These are phyloP conservation scores for Fusarium floridanum DNA, from an alignment of 2,329 filamentous ascomycete species.

Conservation along the genomic window DNA sequence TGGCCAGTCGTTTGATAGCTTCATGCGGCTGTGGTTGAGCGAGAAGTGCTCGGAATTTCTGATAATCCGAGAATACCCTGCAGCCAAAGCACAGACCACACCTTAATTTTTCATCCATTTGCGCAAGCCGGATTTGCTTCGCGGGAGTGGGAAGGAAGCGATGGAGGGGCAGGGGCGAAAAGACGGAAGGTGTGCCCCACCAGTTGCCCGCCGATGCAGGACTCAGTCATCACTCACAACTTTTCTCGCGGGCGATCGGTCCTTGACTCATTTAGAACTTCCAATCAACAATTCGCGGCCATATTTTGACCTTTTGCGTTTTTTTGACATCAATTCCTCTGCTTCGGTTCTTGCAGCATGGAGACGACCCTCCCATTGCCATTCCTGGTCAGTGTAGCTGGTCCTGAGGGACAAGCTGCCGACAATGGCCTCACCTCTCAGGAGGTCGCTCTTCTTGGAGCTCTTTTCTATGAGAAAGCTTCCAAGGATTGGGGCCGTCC, in stretches of 20 bases:
- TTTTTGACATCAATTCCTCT: constrained; percentile 23
- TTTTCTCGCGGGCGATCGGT: constrained; percentile 38
- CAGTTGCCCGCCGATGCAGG: constrained; percentile 47
- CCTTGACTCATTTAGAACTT: constrained; percentile 43
- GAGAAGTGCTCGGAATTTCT: constrained; percentile 16
- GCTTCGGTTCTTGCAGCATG: constrained; percentile 57
- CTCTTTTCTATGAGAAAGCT: constrained; percentile 69
- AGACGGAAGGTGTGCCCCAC: constrained; percentile 42
- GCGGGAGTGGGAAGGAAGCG: constrained; percentile 19
- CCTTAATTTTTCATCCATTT: constrained; percentile 47
- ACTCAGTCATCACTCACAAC: constrained; percentile 42
- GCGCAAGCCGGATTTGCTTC: constrained; percentile 33
- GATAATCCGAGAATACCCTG: constrained; percentile 41
- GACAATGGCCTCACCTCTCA: constrained; percentile 66
- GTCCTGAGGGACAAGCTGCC: constrained; percentile 62
- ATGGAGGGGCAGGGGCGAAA: constrained; percentile 47
- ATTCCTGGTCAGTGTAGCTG: constrained; percentile 70
- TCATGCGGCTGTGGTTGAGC: constrained; percentile 16
- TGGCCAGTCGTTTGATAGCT: constrained; percentile 3
- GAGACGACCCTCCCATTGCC: constrained; percentile 74
- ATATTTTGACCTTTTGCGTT: not conserved
- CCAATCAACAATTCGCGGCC: constrained; percentile 8
- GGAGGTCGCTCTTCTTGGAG: constrained; percentile 71
- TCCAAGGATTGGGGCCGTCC: constrained; percentile 62
- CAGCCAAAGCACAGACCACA: constrained; percentile 50